Percentiles rank a stretch among this genome's conserved stretches.
phyloP scores from a whole-genome alignment of 2,329 filamentous ascomycete species.

The Dendrostoma leiphaemia region DNA sequence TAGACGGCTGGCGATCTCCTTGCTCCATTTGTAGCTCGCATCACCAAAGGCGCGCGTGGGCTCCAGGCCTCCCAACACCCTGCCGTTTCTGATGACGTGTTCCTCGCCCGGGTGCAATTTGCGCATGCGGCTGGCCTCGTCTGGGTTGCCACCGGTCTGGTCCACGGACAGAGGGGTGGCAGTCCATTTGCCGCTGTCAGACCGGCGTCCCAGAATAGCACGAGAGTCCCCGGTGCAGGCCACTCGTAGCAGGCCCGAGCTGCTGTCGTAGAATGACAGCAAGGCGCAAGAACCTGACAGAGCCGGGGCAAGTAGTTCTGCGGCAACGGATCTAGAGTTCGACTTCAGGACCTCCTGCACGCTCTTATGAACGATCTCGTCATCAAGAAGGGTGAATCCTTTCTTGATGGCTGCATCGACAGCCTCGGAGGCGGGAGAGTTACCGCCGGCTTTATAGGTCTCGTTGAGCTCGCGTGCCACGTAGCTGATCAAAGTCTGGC shows the following conservation, averaged over 20 bases:
- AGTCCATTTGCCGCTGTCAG: conserved; percentile 81
- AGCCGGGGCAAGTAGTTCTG: conserved; percentile 87
- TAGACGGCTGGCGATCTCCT: conserved; percentile 78
- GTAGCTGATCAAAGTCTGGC: conserved; percentile 87
- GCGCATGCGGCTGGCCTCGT: conserved; percentile 79
- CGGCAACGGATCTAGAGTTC: conserved; percentile 85
- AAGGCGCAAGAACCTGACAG: conserved; percentile 96
- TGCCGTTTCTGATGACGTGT: conserved; percentile 81
- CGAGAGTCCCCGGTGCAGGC: conserved; percentile 96
- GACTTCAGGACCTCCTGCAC: conserved; percentile 88
- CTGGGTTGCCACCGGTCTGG: conserved; percentile 86
- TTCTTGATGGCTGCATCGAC: conserved; percentile 91
- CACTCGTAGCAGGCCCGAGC: conserved; percentile 82
- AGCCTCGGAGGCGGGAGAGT: conserved; percentile 71
- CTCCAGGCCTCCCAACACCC: conserved; percentile 88
- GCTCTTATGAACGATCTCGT: conserved; percentile 92
- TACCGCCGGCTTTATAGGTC: conserved; percentile 75
- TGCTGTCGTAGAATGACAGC: conserved; percentile 92
- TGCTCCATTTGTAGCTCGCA: conserved; percentile 93
- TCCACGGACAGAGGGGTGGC: conserved; percentile 88
- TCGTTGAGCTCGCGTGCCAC: conserved; percentile 90
- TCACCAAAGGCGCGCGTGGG: conserved; percentile 94
- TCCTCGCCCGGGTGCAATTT: conserved; percentile 87
- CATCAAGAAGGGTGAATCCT: conserved; percentile 82
- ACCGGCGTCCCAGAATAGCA: conserved; percentile 82